phyloP scores from a whole-genome alignment of 805 yeast species.

The Metschnikowia sp. region DNA sequence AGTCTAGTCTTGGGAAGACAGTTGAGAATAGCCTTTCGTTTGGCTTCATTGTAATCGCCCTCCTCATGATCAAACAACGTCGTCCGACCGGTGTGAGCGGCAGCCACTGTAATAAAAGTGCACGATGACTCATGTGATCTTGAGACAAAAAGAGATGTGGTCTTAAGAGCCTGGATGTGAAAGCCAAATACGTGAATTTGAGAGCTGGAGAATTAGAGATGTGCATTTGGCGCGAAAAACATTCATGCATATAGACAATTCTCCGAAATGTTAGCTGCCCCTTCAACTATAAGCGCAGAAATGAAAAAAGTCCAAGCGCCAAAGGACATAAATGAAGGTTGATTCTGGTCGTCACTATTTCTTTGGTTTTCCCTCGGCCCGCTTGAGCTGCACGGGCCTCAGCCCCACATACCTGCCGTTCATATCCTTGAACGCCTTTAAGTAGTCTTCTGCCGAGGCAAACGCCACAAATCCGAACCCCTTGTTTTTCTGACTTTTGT shows the following conservation, averaged over 20 bases:
- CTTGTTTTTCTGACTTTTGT: constrained; percentile 44
- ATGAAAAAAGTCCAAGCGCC: background rate
- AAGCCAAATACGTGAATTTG: too few species aligned
- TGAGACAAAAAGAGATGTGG: too few species aligned
- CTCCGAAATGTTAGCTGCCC: too few species aligned
- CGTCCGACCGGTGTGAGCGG: background rate
- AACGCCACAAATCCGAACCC: constrained; percentile 80
- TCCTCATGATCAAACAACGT: background rate
- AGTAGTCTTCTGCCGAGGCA: constrained; percentile 59
- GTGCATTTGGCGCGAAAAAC: too few species aligned
- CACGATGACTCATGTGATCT: too few species aligned
- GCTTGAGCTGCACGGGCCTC: constrained; percentile 66
- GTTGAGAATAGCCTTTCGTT: background rate
- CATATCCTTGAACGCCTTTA: constrained; percentile 69
- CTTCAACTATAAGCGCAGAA: background rate
- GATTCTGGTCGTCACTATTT: background rate
- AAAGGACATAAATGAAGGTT: background rate
- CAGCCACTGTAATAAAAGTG: too few species aligned
- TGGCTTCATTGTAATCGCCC: background rate
- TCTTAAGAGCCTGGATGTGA: too few species aligned
- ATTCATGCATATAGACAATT: too few species aligned
- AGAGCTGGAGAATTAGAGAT: too few species aligned
- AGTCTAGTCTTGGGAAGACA: constrained; percentile 18
- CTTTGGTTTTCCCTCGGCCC: constrained; percentile 45
- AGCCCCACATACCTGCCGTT: constrained; percentile 74